Base-by-base conservation (phyloP, 805 yeast genomes). In the Candida koratica region DNA sequence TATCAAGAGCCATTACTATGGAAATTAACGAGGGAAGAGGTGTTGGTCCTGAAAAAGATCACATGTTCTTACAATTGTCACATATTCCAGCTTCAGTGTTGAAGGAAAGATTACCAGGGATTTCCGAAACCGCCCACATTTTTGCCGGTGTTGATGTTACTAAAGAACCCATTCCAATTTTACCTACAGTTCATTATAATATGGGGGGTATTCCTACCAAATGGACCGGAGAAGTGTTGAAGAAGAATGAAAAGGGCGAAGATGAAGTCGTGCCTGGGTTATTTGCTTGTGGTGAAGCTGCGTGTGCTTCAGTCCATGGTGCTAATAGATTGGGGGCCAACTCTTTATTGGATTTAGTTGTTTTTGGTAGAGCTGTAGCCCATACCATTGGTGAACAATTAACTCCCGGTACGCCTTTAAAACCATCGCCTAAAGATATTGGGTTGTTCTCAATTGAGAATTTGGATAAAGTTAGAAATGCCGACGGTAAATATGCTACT, bases 161-260 rank as follows among this genome's bases (percentile, higher is more conserved):
- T 42, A 93, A 93, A 73, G 97, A 90, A 71, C 98, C 98, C 58
- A 93, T 93, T 62, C 98, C 97, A 53, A 89, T 90, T 53, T 68
- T 93, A 52, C 98, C 98, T 53, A 90, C 98, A 48, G 98, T 93
- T 44, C 98, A 90, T 70, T 90, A 93, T 75, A 90, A 90, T 70
- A 90, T 90, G 98, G 98, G 98, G 67, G 97, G 97, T 80, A 86
- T 90, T 49, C 98, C 98, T 64, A 93, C 98, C 49, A 86, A 83
- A 65, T 93, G 87, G 84, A 84, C 82, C 48, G 98, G 97, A 73
- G 97, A 90, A 71, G 97, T 80, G 36, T 61, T 90, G 45, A 86
- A 86, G 31, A 58, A 82, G 53, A 87, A 84, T 58, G 90, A 77
- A 58, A 69, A 75, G 48, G 98, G 98, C 52, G 79, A 90, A 55